These are phyloP conservation scores for Trichosporon sp. DNA, from an alignment of 1,284 basidiomycete species.

Conservation along the genomic window DNA sequence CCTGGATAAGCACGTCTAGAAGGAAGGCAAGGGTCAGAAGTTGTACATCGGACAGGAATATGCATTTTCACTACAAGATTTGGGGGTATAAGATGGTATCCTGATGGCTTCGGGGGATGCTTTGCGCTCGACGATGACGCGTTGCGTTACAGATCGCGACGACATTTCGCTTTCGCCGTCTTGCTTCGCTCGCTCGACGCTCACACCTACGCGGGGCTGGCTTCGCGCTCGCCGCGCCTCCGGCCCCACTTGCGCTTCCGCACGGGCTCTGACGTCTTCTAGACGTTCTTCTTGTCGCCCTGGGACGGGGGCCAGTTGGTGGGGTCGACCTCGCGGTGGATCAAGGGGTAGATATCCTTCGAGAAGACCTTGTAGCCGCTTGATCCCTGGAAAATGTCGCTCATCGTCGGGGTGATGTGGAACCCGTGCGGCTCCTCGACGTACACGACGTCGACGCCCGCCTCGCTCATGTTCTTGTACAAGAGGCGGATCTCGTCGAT, in stretches of 20 bases:
- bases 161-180: too few relatives aligned
- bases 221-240: not conserved
- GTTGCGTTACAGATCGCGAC: not conserved
- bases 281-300: constrained; percentile 15
- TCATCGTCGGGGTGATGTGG: constrained; percentile 16
- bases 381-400: not conserved
- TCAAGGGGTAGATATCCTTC: constrained; percentile 9
- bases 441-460: constrained; percentile 22
- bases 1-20: constrained; percentile 33
- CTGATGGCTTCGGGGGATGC: not conserved
- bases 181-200: too few relatives aligned
- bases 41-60: not conserved
- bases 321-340: constrained; percentile 15
- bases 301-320: constrained; percentile 15
- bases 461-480: constrained; percentile 22
- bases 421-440: constrained; percentile 24
- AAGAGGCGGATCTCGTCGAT: constrained; percentile 27
- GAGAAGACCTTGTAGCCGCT: constrained; percentile 8
- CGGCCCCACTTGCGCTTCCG: not conserved
- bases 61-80: not conserved
- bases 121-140: not conserved
- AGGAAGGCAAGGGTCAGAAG: too few relatives aligned
- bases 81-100: not conserved
- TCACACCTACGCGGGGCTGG: not conserved
- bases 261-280: too few relatives aligned